Conservation (phyloP, 2,329 filamentous ascomycete species). For the Claviceps quebecensis region DNA sequence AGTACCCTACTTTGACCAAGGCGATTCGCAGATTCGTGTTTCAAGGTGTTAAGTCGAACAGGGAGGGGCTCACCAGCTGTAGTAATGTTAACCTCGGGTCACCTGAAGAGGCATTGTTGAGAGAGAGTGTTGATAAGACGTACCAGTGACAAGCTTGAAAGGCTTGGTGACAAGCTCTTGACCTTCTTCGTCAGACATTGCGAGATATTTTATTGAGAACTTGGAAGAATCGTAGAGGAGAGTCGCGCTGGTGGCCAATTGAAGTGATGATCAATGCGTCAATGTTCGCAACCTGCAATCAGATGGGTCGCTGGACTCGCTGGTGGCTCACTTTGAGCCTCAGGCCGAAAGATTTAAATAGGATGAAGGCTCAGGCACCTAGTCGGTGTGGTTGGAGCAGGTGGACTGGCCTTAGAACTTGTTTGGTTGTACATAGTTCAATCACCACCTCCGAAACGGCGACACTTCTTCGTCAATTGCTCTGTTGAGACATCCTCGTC, state of each 20-base stretch:
- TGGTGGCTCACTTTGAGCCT: conserved; percentile 23
- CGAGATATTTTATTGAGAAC: conserved; percentile 28
- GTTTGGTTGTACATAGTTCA: conserved; percentile 20
- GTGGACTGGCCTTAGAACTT: conserved; percentile 20
- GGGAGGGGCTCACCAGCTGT: conserved; percentile 29
- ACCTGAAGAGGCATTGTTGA: conserved; percentile 21
- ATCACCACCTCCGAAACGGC: conserved; percentile 13
- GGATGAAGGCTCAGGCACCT: conserved; percentile 23
- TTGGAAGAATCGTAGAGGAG: conserved; percentile 10
- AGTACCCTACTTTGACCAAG: conserved; percentile 14
- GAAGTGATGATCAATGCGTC: conserved; percentile 14
- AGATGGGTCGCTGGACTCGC: conserved; percentile 21
- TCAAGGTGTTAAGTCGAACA: conserved; percentile 4
- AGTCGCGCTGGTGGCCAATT: conserved; percentile 12
- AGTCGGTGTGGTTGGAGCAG: conserved; percentile 11
- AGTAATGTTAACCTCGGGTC: conserved; percentile 27
- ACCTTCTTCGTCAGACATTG: conserved; percentile 79
- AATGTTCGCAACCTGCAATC: conserved; percentile 25
- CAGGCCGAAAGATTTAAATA: conserved; percentile 15
- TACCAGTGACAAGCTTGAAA: conserved; percentile 99
- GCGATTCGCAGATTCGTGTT: conserved; percentile 11
- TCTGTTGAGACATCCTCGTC: conserved; percentile 13
- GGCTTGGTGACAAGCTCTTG: conserved; percentile 80
- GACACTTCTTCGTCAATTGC: conserved; percentile 20
- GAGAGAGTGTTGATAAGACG: conserved; percentile 30